A percentile compares a stretch with the other conserved stretches of the same genome.
Conservation (phyloP, 2,329 filamentous ascomycete species). For the Paramyrothecium roridum region DNA sequence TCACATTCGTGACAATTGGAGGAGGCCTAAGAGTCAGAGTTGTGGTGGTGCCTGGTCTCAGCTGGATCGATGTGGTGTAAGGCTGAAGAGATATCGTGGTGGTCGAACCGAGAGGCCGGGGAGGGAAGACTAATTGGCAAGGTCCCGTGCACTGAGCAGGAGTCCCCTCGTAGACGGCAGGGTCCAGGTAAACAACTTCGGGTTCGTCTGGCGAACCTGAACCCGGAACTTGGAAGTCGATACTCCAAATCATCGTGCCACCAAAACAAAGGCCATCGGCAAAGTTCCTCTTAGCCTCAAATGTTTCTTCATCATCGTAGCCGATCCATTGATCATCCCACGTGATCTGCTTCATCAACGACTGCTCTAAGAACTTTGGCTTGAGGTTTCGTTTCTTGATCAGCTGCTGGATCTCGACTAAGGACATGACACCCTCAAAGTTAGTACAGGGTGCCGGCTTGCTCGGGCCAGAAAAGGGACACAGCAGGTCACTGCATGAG, state of each 20-base stretch:
- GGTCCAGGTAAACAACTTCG: not conserved
- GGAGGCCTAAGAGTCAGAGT: not conserved
- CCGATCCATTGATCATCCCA: constrained; percentile 20
- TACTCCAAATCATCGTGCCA: constrained; percentile 13
- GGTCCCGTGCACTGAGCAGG: not conserved
- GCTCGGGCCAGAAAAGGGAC: constrained; percentile 17
- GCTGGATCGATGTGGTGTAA: not conserved
- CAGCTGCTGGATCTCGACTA: constrained; percentile 23
- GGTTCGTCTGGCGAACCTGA: too few relatives aligned
- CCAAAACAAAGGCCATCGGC: constrained; percentile 11
- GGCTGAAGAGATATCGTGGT: not conserved
- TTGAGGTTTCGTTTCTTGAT: constrained; percentile 16
- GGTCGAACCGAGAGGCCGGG: not conserved
- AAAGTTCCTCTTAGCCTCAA: constrained; percentile 9
- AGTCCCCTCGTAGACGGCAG: not conserved
- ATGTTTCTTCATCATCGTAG: constrained; percentile 22
- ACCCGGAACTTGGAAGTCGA: constrained; percentile 4
- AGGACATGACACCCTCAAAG: constrained; percentile 23
- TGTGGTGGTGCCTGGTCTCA: not conserved
- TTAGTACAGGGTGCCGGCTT: constrained; percentile 24
- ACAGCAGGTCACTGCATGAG: constrained; percentile 19
- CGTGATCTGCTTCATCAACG: constrained; percentile 10
- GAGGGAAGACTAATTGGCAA: not conserved
- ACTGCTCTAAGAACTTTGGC: constrained; percentile 9
- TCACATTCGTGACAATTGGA: not conserved